phyloP scores from a whole-genome alignment of 176 grass and related monocot genomes.

The Triticum urartu region DNA sequence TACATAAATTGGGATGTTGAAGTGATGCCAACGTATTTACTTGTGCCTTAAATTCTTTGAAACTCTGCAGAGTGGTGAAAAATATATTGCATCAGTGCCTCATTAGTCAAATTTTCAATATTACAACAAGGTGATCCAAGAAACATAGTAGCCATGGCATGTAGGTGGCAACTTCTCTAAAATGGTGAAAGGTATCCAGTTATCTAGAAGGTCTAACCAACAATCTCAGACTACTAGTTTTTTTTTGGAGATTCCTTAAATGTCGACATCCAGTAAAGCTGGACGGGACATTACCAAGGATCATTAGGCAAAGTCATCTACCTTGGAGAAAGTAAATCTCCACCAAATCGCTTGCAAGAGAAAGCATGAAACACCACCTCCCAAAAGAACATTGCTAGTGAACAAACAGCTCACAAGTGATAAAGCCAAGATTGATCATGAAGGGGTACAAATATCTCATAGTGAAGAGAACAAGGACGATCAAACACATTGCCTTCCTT shows the following conservation, averaged over 20 bases:
- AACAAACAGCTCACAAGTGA: background rate
- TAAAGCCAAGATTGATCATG: background rate
- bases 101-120: conserved; percentile 7
- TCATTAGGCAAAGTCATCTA: conserved; percentile 6
- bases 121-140: conserved; percentile 10
- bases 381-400: background rate
- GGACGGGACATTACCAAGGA: background rate
- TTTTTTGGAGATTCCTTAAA: background rate
- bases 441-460: conserved; percentile 10
- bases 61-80: conserved; percentile 52
- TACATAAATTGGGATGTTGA: conserved; percentile 89
- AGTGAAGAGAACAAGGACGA: conserved; percentile 27
- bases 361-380: background rate
- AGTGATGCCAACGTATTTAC: conserved; percentile 66
- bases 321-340: background rate
- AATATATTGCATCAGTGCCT: background rate
- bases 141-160: background rate
- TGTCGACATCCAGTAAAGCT: background rate
- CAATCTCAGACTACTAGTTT: background rate
- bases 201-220: background rate
- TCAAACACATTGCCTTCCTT: background rate
- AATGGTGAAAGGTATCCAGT: background rate
- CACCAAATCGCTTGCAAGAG: background rate
- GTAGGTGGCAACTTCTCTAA: background rate
- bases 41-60: conserved; percentile 86